Percentiles rank a stretch among this genome's conserved stretches.
These are phyloP conservation scores for Xylariomycetidae sp. DNA, from an alignment of 2,329 filamentous ascomycete species.

Conservation along the genomic window DNA sequence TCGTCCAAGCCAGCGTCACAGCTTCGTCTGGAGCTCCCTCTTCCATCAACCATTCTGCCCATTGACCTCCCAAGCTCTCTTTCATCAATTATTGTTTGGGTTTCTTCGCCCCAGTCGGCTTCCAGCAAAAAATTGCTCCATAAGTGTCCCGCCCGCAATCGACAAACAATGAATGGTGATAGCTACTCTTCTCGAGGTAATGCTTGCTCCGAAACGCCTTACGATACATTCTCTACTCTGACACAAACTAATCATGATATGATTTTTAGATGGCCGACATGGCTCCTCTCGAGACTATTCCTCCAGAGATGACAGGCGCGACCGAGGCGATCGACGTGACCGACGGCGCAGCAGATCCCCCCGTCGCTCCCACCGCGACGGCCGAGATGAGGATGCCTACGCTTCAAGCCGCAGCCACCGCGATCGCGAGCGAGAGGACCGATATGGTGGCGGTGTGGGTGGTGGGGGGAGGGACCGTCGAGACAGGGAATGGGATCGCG, in stretches of 20 bases:
- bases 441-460: constrained; percentile 63
- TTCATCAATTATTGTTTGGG: too few species aligned
- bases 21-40: too few species aligned
- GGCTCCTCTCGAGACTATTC: constrained; percentile 51
- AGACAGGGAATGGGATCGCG: constrained; percentile 61
- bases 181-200: constrained; percentile 75
- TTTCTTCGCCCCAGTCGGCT: too few species aligned
- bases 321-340: constrained; percentile 26
- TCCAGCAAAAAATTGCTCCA: too few species aligned
- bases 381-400: constrained; percentile 66
- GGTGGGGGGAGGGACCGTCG: constrained; percentile 35
- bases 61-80: too few species aligned
- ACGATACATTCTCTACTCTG: too few species aligned
- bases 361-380: constrained; percentile 63
- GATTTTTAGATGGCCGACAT: constrained; percentile 49
- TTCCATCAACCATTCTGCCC: too few species aligned
- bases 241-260: too few species aligned
- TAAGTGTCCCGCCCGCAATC: too few species aligned
- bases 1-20: constrained; percentile 23
- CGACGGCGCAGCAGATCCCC: constrained; percentile 83
- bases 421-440: constrained; percentile 88
- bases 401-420: constrained; percentile 89
- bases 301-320: constrained; percentile 38
- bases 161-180: constrained; percentile 75
- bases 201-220: too few species aligned